phyloP scores from a whole-genome alignment of 768 basidiomycete genomes.

The Mycena indigotica region DNA sequence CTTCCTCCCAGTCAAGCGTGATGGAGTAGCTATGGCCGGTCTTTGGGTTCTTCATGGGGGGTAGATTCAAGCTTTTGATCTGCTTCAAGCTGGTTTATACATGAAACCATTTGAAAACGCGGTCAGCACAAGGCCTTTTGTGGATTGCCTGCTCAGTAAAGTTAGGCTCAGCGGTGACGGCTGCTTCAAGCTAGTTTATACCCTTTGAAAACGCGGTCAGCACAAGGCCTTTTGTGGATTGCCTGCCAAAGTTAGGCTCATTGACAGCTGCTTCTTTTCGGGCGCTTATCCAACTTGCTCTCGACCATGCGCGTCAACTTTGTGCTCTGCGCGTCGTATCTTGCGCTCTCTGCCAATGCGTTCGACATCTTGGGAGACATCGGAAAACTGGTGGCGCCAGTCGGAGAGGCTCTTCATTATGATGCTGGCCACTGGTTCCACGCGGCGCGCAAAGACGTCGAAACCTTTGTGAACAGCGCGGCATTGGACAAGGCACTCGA shows the following conservation, averaged over 20 bases:
- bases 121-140: background rate
- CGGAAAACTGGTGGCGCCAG: background rate
- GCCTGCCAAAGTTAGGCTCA: too few relatives aligned
- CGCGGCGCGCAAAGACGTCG: constrained; percentile 17
- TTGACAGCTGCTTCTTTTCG: too few relatives aligned
- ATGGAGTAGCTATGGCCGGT: constrained; percentile 12
- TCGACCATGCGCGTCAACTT: background rate
- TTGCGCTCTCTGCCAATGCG: background rate
- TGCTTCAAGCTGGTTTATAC: too few relatives aligned
- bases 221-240: background rate
- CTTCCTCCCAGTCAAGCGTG: constrained; percentile 8
- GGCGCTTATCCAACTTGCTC: too few relatives aligned
- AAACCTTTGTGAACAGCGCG: constrained; percentile 20
- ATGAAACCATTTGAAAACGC: too few relatives aligned
- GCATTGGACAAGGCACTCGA: constrained; percentile 24
- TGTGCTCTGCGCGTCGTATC: background rate
- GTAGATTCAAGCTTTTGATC: background rate
- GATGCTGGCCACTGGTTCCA: constrained; percentile 8
- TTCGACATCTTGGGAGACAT: background rate
- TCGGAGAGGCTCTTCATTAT: background rate
- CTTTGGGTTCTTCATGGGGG: background rate
- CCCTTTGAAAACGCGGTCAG: background rate
- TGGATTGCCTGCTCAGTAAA: too few relatives aligned
- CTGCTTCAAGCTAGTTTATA: too few relatives aligned
- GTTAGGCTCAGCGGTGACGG: too few relatives aligned